Base-by-base conservation (phyloP, 2,329 filamentous ascomycete species). In the Alternaria atra region DNA sequence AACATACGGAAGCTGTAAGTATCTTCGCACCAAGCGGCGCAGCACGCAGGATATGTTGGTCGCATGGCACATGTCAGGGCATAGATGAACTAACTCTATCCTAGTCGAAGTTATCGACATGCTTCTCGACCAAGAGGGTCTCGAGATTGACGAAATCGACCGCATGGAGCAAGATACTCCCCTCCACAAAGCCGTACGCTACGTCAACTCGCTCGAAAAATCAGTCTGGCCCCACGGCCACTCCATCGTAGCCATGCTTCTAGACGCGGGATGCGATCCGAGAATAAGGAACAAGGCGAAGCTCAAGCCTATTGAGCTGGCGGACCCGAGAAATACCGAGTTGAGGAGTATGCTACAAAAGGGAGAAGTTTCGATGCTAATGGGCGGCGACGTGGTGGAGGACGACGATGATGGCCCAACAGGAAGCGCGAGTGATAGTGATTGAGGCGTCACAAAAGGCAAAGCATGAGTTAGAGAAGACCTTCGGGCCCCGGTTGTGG, bases 111-210 rank as follows among this genome's bases (percentile, higher is more conserved):
- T 93, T 63, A 90, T 96, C 74, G 92, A 96, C 81, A 80, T 88
- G 72, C 88, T 96, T 58, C 89, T 95, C 67, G 91, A 95, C 83
- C 91, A 94, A 79, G 89, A 91, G 68, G 88, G 90, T 69, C 90
- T 96, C 78, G 92, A 95, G 81, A 94, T 93, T 81, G 92, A 96
- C 81, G 90, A 91, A 55, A 73, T 89, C 72, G 90, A 89, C 81
- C 87, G 86, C 70, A 77, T 85, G 73, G 91, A 94, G 61, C 85
- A 87, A 64, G 91, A 95, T 80, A 94, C 91, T 2, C 91, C 91
- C 30, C 84, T 96, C 60, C 92, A 96, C 84, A 87, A 87, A 74
- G 91, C 89, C 56, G 88, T 95, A 69, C 86, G 90, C 73, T 94
- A 88, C 84, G 86, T 91, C 81, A 94, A 94, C 84, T 80, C 81